Base-by-base conservation (phyloP, 805 yeast genomes). In the Crinitomyces ghanaensis region DNA sequence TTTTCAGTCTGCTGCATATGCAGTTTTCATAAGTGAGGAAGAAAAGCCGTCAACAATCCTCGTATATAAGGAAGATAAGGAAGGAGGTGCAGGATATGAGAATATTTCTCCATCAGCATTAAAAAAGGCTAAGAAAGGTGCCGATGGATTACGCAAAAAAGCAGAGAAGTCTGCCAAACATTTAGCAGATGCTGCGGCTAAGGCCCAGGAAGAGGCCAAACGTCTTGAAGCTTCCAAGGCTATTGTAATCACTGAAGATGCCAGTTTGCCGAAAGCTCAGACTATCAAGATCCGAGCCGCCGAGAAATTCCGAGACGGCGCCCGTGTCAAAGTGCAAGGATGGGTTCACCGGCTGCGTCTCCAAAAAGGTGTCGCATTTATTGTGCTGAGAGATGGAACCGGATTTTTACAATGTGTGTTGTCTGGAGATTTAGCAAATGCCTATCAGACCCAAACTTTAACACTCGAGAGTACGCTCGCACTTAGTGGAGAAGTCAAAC, bases 61-160 rank as follows among this genome's bases (percentile, higher is more conserved):
- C 62, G 69, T 28, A 70, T 78, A 25, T 74, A 77, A 76, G 45
- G 62, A 61, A 19, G 83, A 72, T 41, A 79, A 70, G 31, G 72
- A 68, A 26, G 74, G 60, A 19, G 12, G 32, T 19, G 16, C 19
- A 4, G 19, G 28, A 17, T 88, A 70, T 54, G 70, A 63, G 45
- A 88, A 79, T 49, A 86, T 93, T 53, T 66, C 85, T 12, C 84
- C 95, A 4, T 76, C 93, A 34, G 96, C 95, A 5, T 63, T 88
- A 54, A 91, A 91, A 65, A 91, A 88, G 63, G 96, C 97, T 48
- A 83, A 82, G 60, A 91, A 91, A 59, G 96, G 95, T 39, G 91
- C 80, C 37, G 96, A 86, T 21, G 88, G 93, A 4, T 64, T 91
- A 43, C 83, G 73, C 61, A 88, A 86, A 65, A 80, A 77, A 58